These are phyloP conservation scores for Heritiera fomes DNA, from an alignment of 345 rosid genomes.

Conservation along the genomic window DNA sequence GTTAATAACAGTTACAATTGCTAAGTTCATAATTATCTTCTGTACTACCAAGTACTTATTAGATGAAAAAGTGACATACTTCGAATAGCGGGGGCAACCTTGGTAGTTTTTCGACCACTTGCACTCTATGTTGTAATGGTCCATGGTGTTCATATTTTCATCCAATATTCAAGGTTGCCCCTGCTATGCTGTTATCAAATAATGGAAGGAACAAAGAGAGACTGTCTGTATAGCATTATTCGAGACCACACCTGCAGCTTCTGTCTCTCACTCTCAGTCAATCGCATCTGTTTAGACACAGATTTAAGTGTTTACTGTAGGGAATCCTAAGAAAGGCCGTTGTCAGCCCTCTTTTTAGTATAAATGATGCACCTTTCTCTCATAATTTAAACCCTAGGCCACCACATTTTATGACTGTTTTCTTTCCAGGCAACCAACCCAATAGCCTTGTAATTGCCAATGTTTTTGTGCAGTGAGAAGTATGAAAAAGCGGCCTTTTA, in stretches of 20 bases:
- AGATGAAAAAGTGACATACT: conserved; percentile 38
- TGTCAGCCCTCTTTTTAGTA: neutral
- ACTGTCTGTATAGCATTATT: conserved; percentile 93
- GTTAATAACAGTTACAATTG: conserved; percentile 13
- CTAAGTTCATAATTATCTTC: conserved; percentile 14
- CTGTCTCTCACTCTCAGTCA: conserved; percentile 95
- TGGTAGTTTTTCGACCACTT: conserved; percentile 36
- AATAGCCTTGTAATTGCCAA: neutral
- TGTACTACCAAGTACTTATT: neutral
- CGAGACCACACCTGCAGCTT: conserved; percentile 98
- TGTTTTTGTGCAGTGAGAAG: neutral
- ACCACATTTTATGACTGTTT: neutral
- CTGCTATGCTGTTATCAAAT: conserved; percentile 75
- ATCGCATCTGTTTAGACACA: conserved; percentile 58
- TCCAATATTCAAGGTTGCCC: too few species aligned
- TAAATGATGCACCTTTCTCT: neutral
- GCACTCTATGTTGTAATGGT: too few species aligned
- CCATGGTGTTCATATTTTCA: too few species aligned
- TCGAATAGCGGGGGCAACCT: conserved; percentile 24
- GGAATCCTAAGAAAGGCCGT: neutral
- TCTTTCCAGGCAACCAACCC: neutral
- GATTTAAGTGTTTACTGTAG: neutral
- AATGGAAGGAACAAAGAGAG: conserved; percentile 94
- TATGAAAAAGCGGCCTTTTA: neutral
- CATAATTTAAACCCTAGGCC: neutral